These are phyloP conservation scores for Penicillium canariense DNA, from an alignment of 495 filamentous ascomycete genomes.

Conservation along the genomic window DNA sequence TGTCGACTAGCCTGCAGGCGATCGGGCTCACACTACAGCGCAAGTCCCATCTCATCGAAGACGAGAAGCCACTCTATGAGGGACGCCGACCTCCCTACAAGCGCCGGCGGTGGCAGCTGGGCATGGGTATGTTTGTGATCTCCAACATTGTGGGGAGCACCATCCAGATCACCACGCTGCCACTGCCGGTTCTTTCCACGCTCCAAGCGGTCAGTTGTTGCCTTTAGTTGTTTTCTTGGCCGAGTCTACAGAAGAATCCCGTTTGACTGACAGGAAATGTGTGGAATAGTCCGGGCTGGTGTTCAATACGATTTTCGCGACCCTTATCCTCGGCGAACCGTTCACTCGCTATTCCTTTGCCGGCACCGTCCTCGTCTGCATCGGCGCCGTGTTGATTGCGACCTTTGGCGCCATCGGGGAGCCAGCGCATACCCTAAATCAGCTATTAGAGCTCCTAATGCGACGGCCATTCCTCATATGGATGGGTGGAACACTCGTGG, in stretches of 20 bases:
- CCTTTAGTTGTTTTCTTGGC: background rate
- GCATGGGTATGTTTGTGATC: constrained; percentile 95
- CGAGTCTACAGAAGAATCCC: background rate
- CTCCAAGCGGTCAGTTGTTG: constrained; percentile 70
- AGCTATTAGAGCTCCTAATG: constrained; percentile 74
- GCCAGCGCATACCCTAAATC: constrained; percentile 81
- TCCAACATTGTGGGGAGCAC: constrained; percentile 92
- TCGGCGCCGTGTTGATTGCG: constrained; percentile 84
- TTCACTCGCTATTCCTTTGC: constrained; percentile 89
- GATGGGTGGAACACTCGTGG: constrained; percentile 75
- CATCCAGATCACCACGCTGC: constrained; percentile 96
- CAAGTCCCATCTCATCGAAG: constrained; percentile 97
- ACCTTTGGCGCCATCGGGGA: constrained; percentile 94
- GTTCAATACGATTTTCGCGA: constrained; percentile 97
- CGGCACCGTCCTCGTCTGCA: constrained; percentile 83
- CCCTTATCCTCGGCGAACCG: constrained; percentile 86
- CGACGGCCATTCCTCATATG: constrained; percentile 79
- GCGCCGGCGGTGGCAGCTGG: constrained; percentile 92
- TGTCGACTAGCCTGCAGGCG: constrained; percentile 92
- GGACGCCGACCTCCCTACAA: constrained; percentile 81
- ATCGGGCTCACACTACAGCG: constrained; percentile 96
- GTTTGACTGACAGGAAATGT: background rate
- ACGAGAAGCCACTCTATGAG: constrained; percentile 82
- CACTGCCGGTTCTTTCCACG: constrained; percentile 90
- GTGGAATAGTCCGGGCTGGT: constrained; percentile 72